Evolutionary conservation across 306 rosid species (phyloP), one percentile per base, ranked within the genome.

Genomic region (Lotus japonicus): DNA sequence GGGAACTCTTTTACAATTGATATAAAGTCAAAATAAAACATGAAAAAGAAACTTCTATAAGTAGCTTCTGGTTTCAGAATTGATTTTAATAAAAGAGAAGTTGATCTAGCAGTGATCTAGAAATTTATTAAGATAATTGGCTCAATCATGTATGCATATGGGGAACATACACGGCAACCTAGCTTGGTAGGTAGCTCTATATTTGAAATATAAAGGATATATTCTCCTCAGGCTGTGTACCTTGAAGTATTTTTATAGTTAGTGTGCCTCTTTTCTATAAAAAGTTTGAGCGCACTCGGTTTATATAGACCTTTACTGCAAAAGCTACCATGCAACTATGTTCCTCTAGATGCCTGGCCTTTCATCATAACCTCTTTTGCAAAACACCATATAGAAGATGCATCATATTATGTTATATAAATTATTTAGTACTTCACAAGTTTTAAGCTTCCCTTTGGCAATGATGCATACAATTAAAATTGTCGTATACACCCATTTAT

Each of bases 181-280:
- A 44, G 60, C 71, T 82, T 61, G 77, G 75, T 60, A 51, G 63
- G 53, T 49, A 28, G 8, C 12, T 31, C 51, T 5, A 60, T 65
- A 16, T 83, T 65, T 75, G 50, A 63, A 58, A 67, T 76, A 59
- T 66, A 68, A 72, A 71, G 82, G 81, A 80, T 71, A 70, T 80
- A 83, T 80, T 81, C 23, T 21, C 85, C 26, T 44, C 35, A 46
- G 53, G 23, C 45, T 60, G 46, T 59, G 78, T 46, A 56, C 57
- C 39, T 59, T 48, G 17, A 73, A 72, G 83, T 67, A 63, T 82
- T 75, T 66, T 60, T 73, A 53, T 53, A 49, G 71, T 17, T 71
- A 67, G 62, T 45, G 81, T 73, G 48, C 28, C 14, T 75, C 80
- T 80, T 82, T 80, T 61, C 78, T 54, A 44, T 31, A 73, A 45